phyloP scores from a whole-genome alignment of 73 alveolate species.

The Halteria grandinella region DNA sequence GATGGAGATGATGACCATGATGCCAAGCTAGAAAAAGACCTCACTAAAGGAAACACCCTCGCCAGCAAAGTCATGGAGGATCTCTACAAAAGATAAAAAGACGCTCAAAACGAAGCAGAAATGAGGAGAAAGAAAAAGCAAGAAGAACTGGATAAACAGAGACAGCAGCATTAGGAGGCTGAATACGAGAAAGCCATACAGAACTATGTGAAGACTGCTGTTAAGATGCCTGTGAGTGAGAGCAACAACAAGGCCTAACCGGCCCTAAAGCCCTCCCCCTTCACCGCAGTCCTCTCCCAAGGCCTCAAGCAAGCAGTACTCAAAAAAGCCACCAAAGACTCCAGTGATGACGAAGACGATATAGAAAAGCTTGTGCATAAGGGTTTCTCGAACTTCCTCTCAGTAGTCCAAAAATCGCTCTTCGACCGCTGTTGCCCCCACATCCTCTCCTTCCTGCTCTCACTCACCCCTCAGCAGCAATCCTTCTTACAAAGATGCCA shows the following conservation, averaged over 20 bases:
- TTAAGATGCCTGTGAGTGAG: background rate
- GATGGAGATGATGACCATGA: background rate
- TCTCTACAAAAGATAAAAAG: background rate
- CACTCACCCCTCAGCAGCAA: background rate
- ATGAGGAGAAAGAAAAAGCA: slow-evolving; percentile 1
- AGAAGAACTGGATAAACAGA: slow-evolving; percentile 18
- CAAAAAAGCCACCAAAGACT: background rate
- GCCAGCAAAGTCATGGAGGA: slow-evolving; percentile 32
- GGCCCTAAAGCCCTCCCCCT: too few relatives aligned
- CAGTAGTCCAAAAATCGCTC: slow-evolving; percentile 1
- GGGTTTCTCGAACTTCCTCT: slow-evolving; percentile 12
- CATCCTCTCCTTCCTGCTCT: slow-evolving; percentile 5
- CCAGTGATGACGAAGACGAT: slow-evolving; percentile 15
- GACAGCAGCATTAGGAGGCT: slow-evolving; percentile 1
- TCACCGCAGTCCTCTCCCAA: too few relatives aligned
- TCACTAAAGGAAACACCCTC: background rate
- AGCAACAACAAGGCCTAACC: background rate
- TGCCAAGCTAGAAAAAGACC: background rate
- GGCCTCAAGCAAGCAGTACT: background rate
- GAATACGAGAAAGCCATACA: slow-evolving; percentile 43
- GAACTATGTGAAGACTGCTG: background rate
- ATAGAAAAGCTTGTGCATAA: background rate
- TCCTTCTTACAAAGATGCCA: background rate
- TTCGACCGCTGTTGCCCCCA: slow-evolving; percentile 1
- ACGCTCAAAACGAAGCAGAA: background rate